Percentiles rank a stretch among this genome's conserved stretches.
phyloP scores from a whole-genome alignment of 192 early-diverging fungal genomes.

The Linnemannia elongata region DNA sequence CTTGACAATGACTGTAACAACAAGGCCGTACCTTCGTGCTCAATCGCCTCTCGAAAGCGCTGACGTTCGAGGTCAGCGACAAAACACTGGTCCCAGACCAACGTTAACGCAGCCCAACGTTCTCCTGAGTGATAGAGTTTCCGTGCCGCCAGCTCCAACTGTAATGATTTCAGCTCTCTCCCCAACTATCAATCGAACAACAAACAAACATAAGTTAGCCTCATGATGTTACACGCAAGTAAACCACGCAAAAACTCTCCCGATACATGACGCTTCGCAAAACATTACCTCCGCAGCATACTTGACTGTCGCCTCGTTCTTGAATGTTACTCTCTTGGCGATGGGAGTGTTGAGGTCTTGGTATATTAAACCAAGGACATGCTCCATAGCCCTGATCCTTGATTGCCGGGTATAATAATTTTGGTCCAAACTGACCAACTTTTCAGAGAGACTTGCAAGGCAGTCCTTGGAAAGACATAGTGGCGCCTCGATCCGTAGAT shows the following conservation, averaged over 20 bases:
- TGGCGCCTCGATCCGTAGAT: conserved; percentile 44
- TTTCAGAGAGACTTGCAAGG: conserved; percentile 47
- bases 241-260: background rate
- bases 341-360: conserved; percentile 29
- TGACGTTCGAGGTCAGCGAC: conserved; percentile 57
- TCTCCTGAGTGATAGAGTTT: conserved; percentile 43
- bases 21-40: conserved; percentile 47
- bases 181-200: conserved; percentile 30
- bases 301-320: conserved; percentile 42
- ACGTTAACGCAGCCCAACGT: conserved; percentile 31
- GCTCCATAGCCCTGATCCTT: conserved; percentile 50
- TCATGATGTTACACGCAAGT: background rate
- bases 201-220: background rate
- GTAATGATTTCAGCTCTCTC: conserved; percentile 40
- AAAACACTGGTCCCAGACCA: conserved; percentile 62
- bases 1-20: too few relatives aligned
- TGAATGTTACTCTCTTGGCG: conserved; percentile 27
- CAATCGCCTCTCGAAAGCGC: conserved; percentile 52
- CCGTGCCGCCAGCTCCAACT: conserved; percentile 40
- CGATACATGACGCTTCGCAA: background rate
- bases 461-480: conserved; percentile 58
- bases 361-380: conserved; percentile 47
- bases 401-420: conserved; percentile 56
- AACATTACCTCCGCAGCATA: conserved; percentile 49
- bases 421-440: conserved; percentile 46